These are phyloP conservation scores for Citrus maxima DNA, from an alignment of 345 rosid genomes.

Conservation along the genomic window DNA sequence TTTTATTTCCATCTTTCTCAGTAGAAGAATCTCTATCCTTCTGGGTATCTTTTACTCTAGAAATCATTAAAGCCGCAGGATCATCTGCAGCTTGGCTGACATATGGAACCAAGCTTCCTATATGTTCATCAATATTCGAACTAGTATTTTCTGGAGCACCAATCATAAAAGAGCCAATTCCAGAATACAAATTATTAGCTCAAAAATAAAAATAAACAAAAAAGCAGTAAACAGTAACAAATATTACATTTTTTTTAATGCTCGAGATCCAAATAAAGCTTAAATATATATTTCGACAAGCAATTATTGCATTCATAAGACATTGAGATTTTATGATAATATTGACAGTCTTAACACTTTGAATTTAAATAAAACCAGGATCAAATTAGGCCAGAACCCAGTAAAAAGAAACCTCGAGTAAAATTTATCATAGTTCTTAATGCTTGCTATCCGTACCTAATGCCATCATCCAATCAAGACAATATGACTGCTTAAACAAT, in stretches of 20 bases:
- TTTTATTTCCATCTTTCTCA: conserved; percentile 29
- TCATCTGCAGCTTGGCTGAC: conserved; percentile 18
- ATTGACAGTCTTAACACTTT: neutral
- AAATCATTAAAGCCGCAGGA: conserved; percentile 20
- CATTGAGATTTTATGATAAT: neutral
- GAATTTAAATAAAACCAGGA: neutral
- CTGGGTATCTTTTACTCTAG: conserved; percentile 2
- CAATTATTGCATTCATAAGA: neutral
- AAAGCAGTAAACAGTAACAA: neutral
- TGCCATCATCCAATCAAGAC: neutral
- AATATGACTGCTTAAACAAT: neutral
- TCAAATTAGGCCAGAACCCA: neutral
- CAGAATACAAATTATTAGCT: conserved; percentile 7
- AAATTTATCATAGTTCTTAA: neutral
- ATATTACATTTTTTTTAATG: neutral
- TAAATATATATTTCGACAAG: neutral
- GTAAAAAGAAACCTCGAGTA: neutral
- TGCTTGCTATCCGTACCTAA: neutral
- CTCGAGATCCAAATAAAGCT: neutral
- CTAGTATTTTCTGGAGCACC: conserved; percentile 44
- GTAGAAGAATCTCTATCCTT: conserved; percentile 19
- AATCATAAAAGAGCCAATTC: conserved; percentile 1
- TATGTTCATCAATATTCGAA: conserved; percentile 31
- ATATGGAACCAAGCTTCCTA: conserved; percentile 25
- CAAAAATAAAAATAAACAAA: conserved; percentile 2